These are phyloP conservation scores for Salvia splendens DNA, from an alignment of 257 asterid species.

Conservation along the genomic window DNA sequence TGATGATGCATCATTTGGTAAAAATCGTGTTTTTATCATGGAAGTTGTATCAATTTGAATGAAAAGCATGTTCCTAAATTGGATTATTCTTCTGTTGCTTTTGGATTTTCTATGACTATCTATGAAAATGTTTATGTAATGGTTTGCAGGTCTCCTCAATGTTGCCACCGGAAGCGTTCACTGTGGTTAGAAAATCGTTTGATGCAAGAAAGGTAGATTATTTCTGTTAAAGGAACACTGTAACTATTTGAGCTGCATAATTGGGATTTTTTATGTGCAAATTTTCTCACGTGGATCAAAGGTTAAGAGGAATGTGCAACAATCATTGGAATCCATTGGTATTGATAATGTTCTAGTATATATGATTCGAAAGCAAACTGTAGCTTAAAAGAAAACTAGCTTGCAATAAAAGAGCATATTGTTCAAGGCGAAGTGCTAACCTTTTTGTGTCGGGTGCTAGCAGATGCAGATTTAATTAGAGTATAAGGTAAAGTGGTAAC, in stretches of 20 bases:
- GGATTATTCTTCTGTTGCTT: not conserved
- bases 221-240: not conserved
- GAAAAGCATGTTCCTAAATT: not conserved
- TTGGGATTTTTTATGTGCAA: conserved; percentile 4
- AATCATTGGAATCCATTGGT: not conserved
- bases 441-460: not conserved
- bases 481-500: not conserved
- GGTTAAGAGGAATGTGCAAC: conserved; percentile 15
- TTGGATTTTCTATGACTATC: not conserved
- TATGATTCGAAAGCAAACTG: conserved; percentile 19
- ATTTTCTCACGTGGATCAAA: not conserved
- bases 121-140: not conserved
- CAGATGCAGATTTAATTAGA: conserved; percentile 1
- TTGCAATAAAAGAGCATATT: not conserved
- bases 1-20: conserved; percentile 20
- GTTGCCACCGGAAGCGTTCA: conserved; percentile 90
- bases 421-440: not conserved
- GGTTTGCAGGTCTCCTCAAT: conserved; percentile 82
- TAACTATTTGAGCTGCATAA: conserved; percentile 15
- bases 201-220: conserved; percentile 89
- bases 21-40: conserved; percentile 3
- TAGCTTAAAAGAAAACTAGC: not conserved
- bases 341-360: conserved; percentile 5
- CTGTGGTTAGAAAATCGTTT: conserved; percentile 82
- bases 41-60: not conserved